Conservation (phyloP, 1,284 basidiomycete genomes). For the Rhodotorula sp. region DNA sequence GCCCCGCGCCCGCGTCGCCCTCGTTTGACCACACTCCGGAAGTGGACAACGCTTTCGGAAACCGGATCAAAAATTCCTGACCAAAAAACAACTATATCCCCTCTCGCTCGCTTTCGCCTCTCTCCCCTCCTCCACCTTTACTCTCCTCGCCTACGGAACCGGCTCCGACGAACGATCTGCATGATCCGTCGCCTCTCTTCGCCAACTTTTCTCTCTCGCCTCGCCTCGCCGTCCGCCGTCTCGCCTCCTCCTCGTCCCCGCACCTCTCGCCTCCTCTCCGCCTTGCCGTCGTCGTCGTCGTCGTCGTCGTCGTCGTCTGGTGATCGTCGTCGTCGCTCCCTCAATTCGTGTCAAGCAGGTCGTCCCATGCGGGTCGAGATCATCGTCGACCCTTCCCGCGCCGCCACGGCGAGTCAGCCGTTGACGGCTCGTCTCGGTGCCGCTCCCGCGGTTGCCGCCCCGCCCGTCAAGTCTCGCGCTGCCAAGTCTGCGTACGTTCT, state of each 20-base stretch:
- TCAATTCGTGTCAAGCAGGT: conserved; percentile 58
- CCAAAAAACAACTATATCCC: not conserved
- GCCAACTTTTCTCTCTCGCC: not conserved
- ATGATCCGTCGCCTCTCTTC: not conserved
- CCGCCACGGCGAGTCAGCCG: conserved; percentile 49
- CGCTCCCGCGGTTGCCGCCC: conserved; percentile 61
- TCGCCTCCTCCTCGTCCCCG: not conserved
- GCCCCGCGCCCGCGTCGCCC: no score
- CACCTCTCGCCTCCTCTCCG: not conserved
- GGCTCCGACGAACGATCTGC: not conserved
- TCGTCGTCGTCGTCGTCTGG: no score
- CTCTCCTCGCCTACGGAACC: not conserved
- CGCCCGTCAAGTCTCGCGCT: conserved; percentile 49
- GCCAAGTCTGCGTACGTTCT: conserved; percentile 42
- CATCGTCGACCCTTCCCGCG: conserved; percentile 78
- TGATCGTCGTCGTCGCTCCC: no score
- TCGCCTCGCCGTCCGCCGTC: not conserved
- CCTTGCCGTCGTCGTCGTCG: not conserved
- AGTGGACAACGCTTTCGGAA: not conserved
- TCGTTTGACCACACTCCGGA: no score
- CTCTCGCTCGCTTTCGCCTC: not conserved
- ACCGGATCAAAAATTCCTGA: not conserved
- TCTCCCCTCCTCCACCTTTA: not conserved
- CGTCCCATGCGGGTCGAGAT: conserved; percentile 98
- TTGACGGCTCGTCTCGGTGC: conserved; percentile 49